A percentile compares a stretch with the other conserved stretches of the same genome.
Evolutionary conservation across 371 early-diverging fungal genomes (phyloP).

Genomic region (Nematocida parisii): DNA sequence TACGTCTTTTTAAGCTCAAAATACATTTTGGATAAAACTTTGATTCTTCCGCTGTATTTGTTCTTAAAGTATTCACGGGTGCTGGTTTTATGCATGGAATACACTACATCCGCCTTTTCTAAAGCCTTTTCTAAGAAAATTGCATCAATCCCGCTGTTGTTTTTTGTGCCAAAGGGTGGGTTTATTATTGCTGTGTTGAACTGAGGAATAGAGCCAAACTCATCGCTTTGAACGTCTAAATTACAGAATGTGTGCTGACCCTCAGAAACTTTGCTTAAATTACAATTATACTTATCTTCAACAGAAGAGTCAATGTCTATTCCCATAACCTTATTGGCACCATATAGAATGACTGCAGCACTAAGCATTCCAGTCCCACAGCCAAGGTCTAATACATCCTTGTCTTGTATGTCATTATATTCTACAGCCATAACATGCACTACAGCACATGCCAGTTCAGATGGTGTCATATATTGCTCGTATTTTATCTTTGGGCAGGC

Average conservation of each 20-base stretch:
- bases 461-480: slow-evolving; percentile 69
- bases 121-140: slow-evolving; percentile 63
- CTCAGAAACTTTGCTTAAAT: slow-evolving; percentile 33
- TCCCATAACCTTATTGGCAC: slow-evolving; percentile 45
- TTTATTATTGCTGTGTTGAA: slow-evolving; percentile 64
- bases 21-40: slow-evolving; percentile 62
- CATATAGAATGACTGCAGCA: slow-evolving; percentile 55
- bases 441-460: slow-evolving; percentile 59
- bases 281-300: slow-evolving; percentile 46
- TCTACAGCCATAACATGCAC: slow-evolving; percentile 50
- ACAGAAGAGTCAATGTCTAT: slow-evolving; percentile 59
- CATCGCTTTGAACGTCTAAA: slow-evolving; percentile 15
- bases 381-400: slow-evolving; percentile 64
- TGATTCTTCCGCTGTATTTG: slow-evolving; percentile 54
- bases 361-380: slow-evolving; percentile 67
- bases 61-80: slow-evolving; percentile 63
- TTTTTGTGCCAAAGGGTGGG: slow-evolving; percentile 69
- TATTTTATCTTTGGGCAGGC: slow-evolving; percentile 50
- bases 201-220: not conserved
- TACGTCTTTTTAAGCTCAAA: slow-evolving; percentile 66
- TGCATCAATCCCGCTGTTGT: slow-evolving; percentile 61
- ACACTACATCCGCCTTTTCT: slow-evolving; percentile 52
- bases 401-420: slow-evolving; percentile 61
- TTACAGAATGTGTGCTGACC: slow-evolving; percentile 21
- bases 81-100: slow-evolving; percentile 66